These are phyloP conservation scores for Colletotrichum incanum DNA, from an alignment of 2,329 filamentous ascomycete species.

Conservation along the genomic window DNA sequence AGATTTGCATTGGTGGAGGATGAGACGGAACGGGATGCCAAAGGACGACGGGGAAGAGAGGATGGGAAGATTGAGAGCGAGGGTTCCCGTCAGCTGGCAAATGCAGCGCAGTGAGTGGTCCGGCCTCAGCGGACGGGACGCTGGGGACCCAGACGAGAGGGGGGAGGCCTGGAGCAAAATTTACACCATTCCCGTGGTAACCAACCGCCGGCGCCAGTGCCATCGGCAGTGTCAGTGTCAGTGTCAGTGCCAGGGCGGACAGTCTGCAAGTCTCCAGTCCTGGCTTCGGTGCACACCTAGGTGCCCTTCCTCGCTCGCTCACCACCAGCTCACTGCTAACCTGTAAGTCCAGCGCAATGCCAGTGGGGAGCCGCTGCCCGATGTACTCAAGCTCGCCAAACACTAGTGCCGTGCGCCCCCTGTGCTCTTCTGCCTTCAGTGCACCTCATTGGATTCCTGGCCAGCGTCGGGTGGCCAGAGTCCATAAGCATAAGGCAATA, in stretches of 20 bases:
- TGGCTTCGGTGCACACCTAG: not conserved
- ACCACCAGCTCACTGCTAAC: not conserved
- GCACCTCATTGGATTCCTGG: not conserved
- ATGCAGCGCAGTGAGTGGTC: conserved; percentile 15
- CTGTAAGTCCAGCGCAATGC: not conserved
- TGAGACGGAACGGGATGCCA: not conserved
- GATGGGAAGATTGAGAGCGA: conserved; percentile 2
- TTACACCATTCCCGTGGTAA: conserved; percentile 37
- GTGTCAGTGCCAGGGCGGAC: not conserved
- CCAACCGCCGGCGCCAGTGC: conserved; percentile 22
- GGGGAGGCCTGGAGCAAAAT: conserved; percentile 7
- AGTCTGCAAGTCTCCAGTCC: not conserved
- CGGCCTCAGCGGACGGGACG: conserved; percentile 5
- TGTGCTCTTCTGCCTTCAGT: not conserved
- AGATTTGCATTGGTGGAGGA: conserved; percentile 13
- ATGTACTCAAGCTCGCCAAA: not conserved
- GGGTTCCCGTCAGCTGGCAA: conserved; percentile 14
- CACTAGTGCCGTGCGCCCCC: not conserved
- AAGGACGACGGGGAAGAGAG: not conserved
- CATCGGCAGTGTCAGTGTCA: not conserved
- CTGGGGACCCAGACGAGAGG: conserved; percentile 10
- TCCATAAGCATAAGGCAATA: not conserved
- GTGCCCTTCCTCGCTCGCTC: not conserved
- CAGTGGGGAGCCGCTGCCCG: not conserved
- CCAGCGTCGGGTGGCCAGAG: not conserved